phyloP scores from a whole-genome alignment of 441 rosid genomes.

The Populus hybrid region DNA sequence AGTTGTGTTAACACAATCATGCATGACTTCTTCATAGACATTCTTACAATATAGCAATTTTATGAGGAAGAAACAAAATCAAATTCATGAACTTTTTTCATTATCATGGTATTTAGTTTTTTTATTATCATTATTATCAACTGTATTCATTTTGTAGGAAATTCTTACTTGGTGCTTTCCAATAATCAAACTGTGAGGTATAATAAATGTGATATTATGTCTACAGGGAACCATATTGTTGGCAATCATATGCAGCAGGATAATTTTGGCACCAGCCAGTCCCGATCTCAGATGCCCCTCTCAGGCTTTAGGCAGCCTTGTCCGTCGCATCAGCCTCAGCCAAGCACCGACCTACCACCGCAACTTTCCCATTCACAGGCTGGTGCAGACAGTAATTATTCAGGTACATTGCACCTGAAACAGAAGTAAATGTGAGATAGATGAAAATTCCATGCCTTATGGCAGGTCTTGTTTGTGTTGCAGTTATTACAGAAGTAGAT shows the following conservation, averaged over 20 bases:
- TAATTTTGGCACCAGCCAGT: constrained; percentile 2
- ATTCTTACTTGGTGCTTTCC: not conserved
- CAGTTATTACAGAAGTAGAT: too few species aligned
- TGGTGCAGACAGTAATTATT: not conserved
- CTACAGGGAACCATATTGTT: not conserved
- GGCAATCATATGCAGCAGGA: constrained; percentile 18
- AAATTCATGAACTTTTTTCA: not conserved
- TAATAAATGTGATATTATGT: not conserved
- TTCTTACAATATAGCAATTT: too few species aligned
- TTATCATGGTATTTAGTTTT: not conserved
- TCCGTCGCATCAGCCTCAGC: constrained; percentile 16
- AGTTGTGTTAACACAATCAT: too few species aligned
- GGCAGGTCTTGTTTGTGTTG: too few species aligned
- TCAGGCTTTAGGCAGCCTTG: constrained; percentile 13
- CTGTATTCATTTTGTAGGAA: not conserved
- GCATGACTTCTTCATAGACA: too few species aligned
- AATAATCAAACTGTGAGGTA: not conserved
- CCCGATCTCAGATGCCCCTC: constrained; percentile 4
- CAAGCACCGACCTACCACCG: constrained; percentile 5
- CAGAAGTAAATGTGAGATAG: not conserved
- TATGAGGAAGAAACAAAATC: not conserved
- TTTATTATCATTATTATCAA: not conserved
- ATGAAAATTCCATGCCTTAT: not conserved
- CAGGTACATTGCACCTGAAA: not conserved
- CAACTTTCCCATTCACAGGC: constrained; percentile 14